These are phyloP conservation scores for Saccharomycopsis schoenii DNA, from an alignment of 805 yeast species.

Conservation along the genomic window DNA sequence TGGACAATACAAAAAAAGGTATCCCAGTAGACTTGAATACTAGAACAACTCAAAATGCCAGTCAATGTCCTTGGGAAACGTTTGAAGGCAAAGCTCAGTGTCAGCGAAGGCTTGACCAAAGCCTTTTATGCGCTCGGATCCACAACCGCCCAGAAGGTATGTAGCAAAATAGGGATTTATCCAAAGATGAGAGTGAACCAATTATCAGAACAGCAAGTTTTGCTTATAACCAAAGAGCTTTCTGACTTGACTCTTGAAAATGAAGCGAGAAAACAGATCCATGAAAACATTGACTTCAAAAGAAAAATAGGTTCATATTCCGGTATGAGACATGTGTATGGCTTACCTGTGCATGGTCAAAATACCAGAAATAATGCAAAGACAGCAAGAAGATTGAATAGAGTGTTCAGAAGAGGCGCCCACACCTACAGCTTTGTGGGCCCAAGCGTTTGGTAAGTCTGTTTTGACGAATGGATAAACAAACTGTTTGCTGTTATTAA, in stretches of 20 bases:
- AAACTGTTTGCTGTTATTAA: too few species aligned
- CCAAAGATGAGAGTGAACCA: conserved; percentile 94
- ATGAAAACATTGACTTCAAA: conserved; percentile 71
- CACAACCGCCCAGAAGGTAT: conserved; percentile 58
- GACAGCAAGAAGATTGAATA: conserved; percentile 82
- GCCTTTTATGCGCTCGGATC: conserved; percentile 85
- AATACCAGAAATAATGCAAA: conserved; percentile 82
- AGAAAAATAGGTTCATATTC: conserved; percentile 73
- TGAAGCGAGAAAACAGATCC: conserved; percentile 59
- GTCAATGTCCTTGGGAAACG: conserved; percentile 45
- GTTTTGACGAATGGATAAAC: too few species aligned
- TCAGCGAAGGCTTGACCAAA: conserved; percentile 54
- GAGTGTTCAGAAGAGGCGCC: conserved; percentile 50
- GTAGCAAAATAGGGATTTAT: conserved; percentile 83
- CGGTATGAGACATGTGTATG: conserved; percentile 84
- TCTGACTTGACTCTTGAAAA: conserved; percentile 78
- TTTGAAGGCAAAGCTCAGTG: conserved; percentile 31
- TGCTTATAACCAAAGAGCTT: conserved; percentile 80
- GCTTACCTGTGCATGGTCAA: conserved; percentile 82
- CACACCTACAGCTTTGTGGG: conserved; percentile 6
- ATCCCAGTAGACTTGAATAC: background rate
- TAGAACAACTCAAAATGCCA: conserved; percentile 28
- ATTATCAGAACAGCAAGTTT: conserved; percentile 74
- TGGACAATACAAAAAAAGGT: too few species aligned
- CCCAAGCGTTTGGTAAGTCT: background rate